A percentile compares a stretch with the other conserved stretches of the same genome.
These are phyloP conservation scores for Neurospora sp. DNA, from an alignment of 495 filamentous ascomycete genomes.

Conservation along the genomic window DNA sequence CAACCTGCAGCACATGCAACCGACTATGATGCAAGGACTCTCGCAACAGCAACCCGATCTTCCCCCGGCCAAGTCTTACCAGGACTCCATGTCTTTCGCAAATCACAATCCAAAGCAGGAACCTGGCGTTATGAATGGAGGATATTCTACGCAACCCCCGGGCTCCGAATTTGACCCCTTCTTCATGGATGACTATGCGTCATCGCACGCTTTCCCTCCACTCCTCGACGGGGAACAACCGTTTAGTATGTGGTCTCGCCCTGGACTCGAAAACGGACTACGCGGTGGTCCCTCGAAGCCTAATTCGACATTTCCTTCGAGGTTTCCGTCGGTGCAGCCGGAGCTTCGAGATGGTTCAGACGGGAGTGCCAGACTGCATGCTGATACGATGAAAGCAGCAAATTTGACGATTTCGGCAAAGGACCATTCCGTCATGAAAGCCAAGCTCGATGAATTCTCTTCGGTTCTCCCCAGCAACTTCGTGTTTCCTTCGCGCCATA, in stretches of 20 bases:
- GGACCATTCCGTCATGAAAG: constrained; percentile 53
- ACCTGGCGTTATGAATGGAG: constrained; percentile 26
- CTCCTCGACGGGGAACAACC: constrained; percentile 38
- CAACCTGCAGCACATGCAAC: constrained; percentile 37
- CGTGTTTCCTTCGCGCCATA: constrained; percentile 53
- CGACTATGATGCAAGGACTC: constrained; percentile 33
- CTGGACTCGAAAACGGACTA: constrained; percentile 26
- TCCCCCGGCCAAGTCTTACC: constrained; percentile 36
- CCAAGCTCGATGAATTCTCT: constrained; percentile 55
- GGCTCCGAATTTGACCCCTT: constrained; percentile 35
- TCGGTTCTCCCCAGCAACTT: constrained; percentile 58
- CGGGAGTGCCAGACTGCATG: constrained; percentile 27
- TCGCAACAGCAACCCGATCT: constrained; percentile 26
- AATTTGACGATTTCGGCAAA: constrained; percentile 57
- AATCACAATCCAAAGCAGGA: constrained; percentile 35
- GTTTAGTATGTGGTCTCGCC: constrained; percentile 35
- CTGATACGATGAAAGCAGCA: constrained; percentile 31
- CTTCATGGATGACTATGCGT: constrained; percentile 41
- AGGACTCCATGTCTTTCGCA: constrained; percentile 31
- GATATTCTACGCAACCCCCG: constrained; percentile 28
- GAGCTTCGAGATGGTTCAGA: constrained; percentile 51
- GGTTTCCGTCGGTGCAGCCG: constrained; percentile 57
- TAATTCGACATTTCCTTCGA: constrained; percentile 57
- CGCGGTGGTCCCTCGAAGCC: constrained; percentile 37
- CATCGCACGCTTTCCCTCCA: constrained; percentile 38